phyloP scores from a whole-genome alignment of 1,139 yeast species.

The Diutina sp. region DNA sequence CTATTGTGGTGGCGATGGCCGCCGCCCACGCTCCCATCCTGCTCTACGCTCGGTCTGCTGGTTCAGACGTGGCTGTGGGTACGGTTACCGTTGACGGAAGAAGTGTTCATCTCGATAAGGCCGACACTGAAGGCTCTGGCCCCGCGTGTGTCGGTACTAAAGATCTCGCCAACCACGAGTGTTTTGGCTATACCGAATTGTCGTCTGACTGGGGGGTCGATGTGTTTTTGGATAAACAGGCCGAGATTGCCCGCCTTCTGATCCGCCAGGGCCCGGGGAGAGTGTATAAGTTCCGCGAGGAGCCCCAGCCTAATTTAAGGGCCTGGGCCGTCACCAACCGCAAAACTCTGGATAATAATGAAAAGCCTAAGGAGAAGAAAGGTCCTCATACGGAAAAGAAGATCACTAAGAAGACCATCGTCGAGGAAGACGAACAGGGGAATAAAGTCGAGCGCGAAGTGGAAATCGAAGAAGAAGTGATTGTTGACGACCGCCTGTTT shows the following conservation, averaged over 20 bases:
- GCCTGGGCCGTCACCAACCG: background rate
- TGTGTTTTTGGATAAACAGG: background rate
- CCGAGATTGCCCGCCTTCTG: background rate
- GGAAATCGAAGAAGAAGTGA: slow-evolving; percentile 9
- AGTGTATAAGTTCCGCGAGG: background rate
- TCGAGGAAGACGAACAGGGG: slow-evolving; percentile 14
- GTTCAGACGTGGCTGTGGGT: background rate
- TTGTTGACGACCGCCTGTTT: slow-evolving; percentile 27
- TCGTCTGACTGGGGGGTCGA: slow-evolving; percentile 4
- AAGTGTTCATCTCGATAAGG: background rate
- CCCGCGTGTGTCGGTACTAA: slow-evolving; percentile 14
- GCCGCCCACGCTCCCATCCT: background rate
- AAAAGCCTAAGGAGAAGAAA: background rate
- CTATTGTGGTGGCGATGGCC: background rate
- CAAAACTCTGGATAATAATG: background rate
- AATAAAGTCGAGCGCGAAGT: slow-evolving; percentile 9
- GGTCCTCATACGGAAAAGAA: background rate
- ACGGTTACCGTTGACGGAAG: background rate
- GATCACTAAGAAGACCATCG: slow-evolving; percentile 7
- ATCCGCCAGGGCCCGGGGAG: background rate
- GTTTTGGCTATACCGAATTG: slow-evolving; percentile 13
- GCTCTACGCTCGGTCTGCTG: background rate
- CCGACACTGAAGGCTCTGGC: background rate
- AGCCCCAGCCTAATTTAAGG: background rate
- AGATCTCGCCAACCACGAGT: slow-evolving; percentile 16